Evolutionary conservation across 2,329 filamentous ascomycete species (phyloP), one percentile per base, ranked within the genome.

Genomic region (Chrysosporium queenslandicum): DNA sequence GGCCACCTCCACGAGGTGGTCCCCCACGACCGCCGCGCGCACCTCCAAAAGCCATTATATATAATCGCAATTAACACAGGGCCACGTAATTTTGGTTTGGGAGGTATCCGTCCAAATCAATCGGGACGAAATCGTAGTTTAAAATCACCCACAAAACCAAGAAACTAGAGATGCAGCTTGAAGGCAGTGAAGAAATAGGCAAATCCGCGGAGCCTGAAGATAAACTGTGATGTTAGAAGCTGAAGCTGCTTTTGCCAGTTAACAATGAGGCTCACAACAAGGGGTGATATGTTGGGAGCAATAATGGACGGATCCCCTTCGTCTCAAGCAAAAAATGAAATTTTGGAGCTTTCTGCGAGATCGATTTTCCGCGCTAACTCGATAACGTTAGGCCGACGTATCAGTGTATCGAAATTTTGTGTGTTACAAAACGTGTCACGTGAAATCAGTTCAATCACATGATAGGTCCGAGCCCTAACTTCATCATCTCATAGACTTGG

Each of bases 31-130:
- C 48, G 46, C 57, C 55, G 40, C 55, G 52, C 11, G 53, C 48
- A 54, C 55, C 52, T 63, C 57, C 52, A 58, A 63, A 58, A 7
- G 41, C 55, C 57, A 58, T 58, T 53, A 30, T 50, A 27, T 45
- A 30, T n/a, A 3, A 37, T 25, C 45, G 27, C 53, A 41, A 41
- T 36, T 43, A 40, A 37, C 7, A 27, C 4, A 27, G n/a, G 18
- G 25, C 21, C 4, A 12, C 14, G 12, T 18, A 39, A 4, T 12
- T 20, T 9, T 7, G 20, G 21, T 16, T 42, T 34, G 5, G 16
- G 20, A 41, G 16, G 23, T 41, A 49, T 49, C n/a, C 21, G 46
- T 41, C 34, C 46, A 41, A 32, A 6, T 4, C 20, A 12, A 4
- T 18, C 2, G 14, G 34, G 46, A 39, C 34, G 25, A 41, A 32